These are phyloP conservation scores for Plectosphaerella sp. DNA, from an alignment of 2,329 filamentous ascomycete species.

Conservation along the genomic window DNA sequence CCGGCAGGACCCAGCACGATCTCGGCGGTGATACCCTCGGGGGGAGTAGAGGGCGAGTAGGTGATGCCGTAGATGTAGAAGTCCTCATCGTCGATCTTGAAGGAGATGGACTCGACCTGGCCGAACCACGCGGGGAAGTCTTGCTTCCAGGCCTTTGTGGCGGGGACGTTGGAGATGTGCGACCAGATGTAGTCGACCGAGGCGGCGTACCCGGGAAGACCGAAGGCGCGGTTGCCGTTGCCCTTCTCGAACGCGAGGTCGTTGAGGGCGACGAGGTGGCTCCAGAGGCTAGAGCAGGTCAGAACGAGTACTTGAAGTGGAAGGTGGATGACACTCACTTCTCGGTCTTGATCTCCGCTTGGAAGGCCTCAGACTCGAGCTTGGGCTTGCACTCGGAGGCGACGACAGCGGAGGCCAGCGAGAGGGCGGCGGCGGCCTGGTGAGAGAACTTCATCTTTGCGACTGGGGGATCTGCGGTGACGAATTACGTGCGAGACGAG, in stretches of 20 bases:
- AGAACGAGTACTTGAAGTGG: neutral
- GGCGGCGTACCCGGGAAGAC: conserved; percentile 42
- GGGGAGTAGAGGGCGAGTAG: conserved; percentile 41
- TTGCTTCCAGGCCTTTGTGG: conserved; percentile 36
- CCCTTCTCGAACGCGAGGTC: conserved; percentile 42
- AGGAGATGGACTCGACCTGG: conserved; percentile 8
- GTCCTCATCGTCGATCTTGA: conserved; percentile 16
- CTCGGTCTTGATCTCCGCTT: conserved; percentile 11
- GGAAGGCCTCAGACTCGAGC: conserved; percentile 10
- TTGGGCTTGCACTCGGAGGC: conserved; percentile 11
- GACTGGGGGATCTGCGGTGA: neutral
- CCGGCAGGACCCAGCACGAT: conserved; percentile 23
- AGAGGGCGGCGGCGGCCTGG: conserved; percentile 4
- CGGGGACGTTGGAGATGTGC: conserved; percentile 34
- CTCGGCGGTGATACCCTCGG: conserved; percentile 32
- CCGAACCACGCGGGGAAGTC: conserved; percentile 35
- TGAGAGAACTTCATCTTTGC: conserved; percentile 10
- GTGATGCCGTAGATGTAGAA: conserved; percentile 29
- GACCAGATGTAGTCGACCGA: conserved; percentile 45
- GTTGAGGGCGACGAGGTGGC: conserved; percentile 41
- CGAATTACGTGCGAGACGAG: neutral
- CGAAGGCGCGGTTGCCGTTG: conserved; percentile 46
- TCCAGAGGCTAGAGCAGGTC: conserved; percentile 30
- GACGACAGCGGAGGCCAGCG: neutral
- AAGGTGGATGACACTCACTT: conserved; percentile 1